Evolutionary conservation across 2,329 filamentous ascomycete species (phyloP).

Genomic region (Penicillium crustosum): DNA sequence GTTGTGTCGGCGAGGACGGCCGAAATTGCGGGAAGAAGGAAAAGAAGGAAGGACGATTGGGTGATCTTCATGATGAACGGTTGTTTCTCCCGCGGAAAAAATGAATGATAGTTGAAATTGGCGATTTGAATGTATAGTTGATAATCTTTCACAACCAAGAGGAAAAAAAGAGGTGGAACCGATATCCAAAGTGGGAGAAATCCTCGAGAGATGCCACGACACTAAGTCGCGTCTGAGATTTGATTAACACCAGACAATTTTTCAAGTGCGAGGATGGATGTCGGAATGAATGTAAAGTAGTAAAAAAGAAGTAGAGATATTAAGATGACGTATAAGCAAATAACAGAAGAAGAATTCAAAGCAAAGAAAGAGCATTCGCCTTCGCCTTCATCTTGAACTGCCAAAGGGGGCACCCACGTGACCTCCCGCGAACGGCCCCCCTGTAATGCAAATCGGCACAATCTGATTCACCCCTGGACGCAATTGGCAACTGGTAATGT

Average conservation of each 20-base stretch:
- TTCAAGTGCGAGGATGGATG: background rate
- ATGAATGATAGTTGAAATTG: background rate
- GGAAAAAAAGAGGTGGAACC: background rate
- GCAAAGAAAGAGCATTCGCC: background rate
- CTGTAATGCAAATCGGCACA: background rate
- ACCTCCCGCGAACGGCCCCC: conserved; percentile 6
- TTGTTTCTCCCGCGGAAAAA: conserved; percentile 12
- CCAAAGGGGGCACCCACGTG: conserved; percentile 8
- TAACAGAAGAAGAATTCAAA: background rate
- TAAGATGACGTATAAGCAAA: conserved; percentile 1
- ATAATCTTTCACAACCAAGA: background rate
- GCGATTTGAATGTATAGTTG: background rate
- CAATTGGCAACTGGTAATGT: background rate
- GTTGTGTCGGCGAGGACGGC: conserved; percentile 24
- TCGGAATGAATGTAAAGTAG: background rate
- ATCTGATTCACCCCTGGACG: background rate
- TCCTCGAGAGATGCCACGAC: conserved; percentile 6
- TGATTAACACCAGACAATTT: background rate
- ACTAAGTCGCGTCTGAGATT: background rate
- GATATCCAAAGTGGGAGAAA: conserved; percentile 3
- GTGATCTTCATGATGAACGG: conserved; percentile 36
- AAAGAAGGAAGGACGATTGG: conserved; percentile 34
- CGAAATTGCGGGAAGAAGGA: conserved; percentile 38
- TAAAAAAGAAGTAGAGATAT: conserved; percentile 1
- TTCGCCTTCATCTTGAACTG: background rate